Evolutionary conservation across 345 rosid genomes (phyloP).

Genomic region (Camelina hispida): DNA sequence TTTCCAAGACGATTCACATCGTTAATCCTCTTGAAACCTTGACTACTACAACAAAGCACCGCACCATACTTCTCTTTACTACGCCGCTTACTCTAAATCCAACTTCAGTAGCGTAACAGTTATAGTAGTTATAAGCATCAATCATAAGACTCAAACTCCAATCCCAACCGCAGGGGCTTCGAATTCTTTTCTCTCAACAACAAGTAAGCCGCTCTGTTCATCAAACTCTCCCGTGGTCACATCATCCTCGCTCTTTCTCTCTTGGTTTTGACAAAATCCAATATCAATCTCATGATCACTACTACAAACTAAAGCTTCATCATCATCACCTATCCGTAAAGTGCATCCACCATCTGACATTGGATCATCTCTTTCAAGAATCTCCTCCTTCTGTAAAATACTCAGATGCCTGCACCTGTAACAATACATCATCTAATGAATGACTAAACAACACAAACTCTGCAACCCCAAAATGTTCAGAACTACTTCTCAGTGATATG

Average conservation of each 20-base stretch:
- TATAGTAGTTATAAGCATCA: constrained; percentile 82
- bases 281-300: constrained; percentile 50
- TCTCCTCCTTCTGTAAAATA: constrained; percentile 51
- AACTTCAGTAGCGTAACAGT: constrained; percentile 70
- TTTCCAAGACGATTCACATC: constrained; percentile 68
- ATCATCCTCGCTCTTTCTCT: constrained; percentile 40
- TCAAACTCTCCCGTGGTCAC: constrained; percentile 37
- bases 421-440: neutral
- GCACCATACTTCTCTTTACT: constrained; percentile 79
- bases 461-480: neutral
- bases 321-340: constrained; percentile 25
- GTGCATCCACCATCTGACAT: constrained; percentile 41
- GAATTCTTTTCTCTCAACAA: constrained; percentile 56
- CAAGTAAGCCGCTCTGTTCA: constrained; percentile 41
- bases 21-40: constrained; percentile 73
- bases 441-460: neutral
- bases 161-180: constrained; percentile 77
- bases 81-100: constrained; percentile 81
- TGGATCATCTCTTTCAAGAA: constrained; percentile 41
- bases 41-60: constrained; percentile 80
- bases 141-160: constrained; percentile 83
- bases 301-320: constrained; percentile 46
- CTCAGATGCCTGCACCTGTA: constrained; percentile 36
- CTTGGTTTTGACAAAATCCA: constrained; percentile 38
- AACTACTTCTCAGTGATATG: too few species aligned